Evolutionary conservation across 2,329 filamentous ascomycete genomes (phyloP).

Genomic region (Botrytis pseudocinerea): DNA sequence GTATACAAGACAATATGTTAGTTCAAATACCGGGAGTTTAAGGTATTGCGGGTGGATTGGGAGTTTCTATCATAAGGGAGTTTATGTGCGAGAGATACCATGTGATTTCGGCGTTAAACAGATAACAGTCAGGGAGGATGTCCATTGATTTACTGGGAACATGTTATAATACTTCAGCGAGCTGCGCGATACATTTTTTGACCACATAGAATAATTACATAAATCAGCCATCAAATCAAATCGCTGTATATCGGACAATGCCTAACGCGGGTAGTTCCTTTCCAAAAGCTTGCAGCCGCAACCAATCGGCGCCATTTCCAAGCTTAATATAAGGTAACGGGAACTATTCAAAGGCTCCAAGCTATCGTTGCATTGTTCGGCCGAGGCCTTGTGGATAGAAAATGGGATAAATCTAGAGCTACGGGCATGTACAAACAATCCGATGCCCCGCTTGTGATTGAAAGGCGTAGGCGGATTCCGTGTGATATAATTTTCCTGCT

Average conservation of each 20-base stretch:
- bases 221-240: constrained; percentile 2
- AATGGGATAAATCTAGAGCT: constrained; percentile 2
- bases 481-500: not conserved
- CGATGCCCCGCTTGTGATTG: not conserved
- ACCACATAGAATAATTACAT: not conserved
- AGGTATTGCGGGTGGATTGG: not conserved
- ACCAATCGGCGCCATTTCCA: not conserved
- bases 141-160: not conserved
- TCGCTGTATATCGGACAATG: not conserved
- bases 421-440: not conserved
- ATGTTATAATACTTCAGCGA: not conserved
- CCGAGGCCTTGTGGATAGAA: not conserved
- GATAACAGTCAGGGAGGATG: not conserved
- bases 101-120: constrained; percentile 8
- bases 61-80: not conserved
- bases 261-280: not conserved
- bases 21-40: constrained; percentile 7
- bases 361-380: not conserved
- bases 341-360: not conserved
- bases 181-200: not conserved
- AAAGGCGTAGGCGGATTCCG: not conserved
- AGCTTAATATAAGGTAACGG: constrained; percentile 15
- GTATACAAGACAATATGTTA: constrained; percentile 73
- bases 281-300: not conserved
- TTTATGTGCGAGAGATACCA: constrained; percentile 19